A percentile compares a stretch with the other conserved stretches of the same genome.
These are phyloP conservation scores for Neopestalotiopsis clavispora DNA, from an alignment of 2,329 filamentous ascomycete genomes.

Conservation along the genomic window DNA sequence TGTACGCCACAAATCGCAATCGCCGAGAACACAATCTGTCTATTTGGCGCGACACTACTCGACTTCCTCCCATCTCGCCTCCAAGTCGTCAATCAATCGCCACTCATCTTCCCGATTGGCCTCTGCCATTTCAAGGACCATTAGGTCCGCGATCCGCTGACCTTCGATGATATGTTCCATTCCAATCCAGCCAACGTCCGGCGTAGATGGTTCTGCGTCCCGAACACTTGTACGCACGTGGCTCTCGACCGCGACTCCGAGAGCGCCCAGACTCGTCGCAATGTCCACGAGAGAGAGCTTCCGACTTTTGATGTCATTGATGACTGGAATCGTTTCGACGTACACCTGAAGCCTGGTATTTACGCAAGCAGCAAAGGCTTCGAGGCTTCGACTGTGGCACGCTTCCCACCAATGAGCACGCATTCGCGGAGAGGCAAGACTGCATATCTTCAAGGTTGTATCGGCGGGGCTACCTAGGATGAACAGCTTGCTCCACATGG, in stretches of 20 bases:
- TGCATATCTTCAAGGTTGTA: neutral
- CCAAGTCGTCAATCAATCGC: neutral
- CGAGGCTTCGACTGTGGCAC: neutral
- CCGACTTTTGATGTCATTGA: neutral
- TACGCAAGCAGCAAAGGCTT: slow-evolving; percentile 1
- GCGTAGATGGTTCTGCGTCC: neutral
- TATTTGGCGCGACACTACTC: neutral
- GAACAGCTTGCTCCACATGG: neutral
- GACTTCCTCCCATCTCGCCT: slow-evolving; percentile 11
- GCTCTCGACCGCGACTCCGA: neutral
- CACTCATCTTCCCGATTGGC: slow-evolving; percentile 6
- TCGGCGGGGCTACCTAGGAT: neutral
- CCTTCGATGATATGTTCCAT: neutral
- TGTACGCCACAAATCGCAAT: neutral
- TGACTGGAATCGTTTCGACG: neutral
- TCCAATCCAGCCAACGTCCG: neutral
- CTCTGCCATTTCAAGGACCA: neutral
- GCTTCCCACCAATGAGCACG: slow-evolving; percentile 1
- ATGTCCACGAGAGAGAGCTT: neutral
- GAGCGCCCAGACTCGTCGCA: neutral
- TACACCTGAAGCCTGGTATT: neutral
- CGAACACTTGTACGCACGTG: too few relatives aligned
- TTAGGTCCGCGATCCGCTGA: neutral
- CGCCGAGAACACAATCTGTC: neutral
- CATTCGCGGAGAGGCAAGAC: slow-evolving; percentile 13